These are phyloP conservation scores for Leishmania gerbilli DNA, from an alignment of 208 protist species.

Conservation along the genomic window DNA sequence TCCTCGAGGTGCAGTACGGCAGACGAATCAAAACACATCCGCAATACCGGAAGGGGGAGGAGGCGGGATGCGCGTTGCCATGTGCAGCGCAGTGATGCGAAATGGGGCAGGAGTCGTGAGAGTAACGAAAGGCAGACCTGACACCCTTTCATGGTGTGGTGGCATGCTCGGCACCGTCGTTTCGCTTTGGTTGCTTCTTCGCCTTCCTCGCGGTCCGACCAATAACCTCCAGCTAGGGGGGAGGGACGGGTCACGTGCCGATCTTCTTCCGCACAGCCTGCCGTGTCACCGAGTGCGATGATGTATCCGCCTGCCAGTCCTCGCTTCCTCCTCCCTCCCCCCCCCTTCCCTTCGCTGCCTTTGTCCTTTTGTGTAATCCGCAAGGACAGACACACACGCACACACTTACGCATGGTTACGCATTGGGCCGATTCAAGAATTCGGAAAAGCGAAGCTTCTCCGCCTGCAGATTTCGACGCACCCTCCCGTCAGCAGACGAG, in stretches of 20 bases:
- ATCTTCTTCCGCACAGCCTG: too few relatives aligned
- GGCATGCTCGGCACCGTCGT: not conserved
- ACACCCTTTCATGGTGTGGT: not conserved
- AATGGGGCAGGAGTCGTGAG: not conserved
- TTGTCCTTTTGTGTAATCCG: not conserved
- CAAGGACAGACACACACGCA: not conserved
- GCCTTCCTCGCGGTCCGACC: not conserved
- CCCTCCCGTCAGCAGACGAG: not conserved
- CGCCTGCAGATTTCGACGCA: conserved; percentile 16
- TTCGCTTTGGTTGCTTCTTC: not conserved
- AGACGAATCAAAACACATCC: not conserved
- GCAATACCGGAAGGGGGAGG: not conserved
- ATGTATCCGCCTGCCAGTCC: not conserved
- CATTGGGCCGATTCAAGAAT: conserved; percentile 16
- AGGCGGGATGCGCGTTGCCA: not conserved
- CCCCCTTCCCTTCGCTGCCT: not conserved
- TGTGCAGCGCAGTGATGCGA: not conserved
- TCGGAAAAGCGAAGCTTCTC: conserved; percentile 26
- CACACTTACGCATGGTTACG: not conserved
- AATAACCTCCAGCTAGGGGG: not conserved
- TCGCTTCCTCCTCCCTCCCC: not conserved
- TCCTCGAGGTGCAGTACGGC: not conserved
- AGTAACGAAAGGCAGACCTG: not conserved
- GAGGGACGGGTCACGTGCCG: not conserved
- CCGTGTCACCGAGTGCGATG: not conserved